Conservation (phyloP, 176 grass and related monocot genomes). For the Ensete glaucum region DNA sequence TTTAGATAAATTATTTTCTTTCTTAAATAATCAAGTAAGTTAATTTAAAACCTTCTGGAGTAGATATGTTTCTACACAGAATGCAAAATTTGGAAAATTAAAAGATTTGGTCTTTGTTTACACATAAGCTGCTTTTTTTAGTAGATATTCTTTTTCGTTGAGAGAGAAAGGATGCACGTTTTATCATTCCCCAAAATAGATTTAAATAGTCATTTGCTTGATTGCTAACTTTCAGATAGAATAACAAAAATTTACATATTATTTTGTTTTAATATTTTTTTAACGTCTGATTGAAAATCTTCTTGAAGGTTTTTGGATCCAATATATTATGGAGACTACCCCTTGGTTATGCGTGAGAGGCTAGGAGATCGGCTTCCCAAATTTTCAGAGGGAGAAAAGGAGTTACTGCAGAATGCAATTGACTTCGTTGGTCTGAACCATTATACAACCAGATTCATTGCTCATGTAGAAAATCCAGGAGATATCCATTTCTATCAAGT, state of each 20-base stretch:
- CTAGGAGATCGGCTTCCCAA: slow-evolving; percentile 73
- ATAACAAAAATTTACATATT: background rate
- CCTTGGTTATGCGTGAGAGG: slow-evolving; percentile 65
- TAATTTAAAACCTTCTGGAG: no score
- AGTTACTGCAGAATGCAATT: slow-evolving; percentile 71
- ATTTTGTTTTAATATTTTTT: background rate
- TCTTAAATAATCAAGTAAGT: no score
- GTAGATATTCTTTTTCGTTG: background rate
- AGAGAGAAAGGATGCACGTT: background rate
- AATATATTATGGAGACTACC: slow-evolving; percentile 88
- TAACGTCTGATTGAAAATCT: background rate
- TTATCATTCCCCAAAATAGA: background rate
- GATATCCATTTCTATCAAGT: slow-evolving; percentile 59
- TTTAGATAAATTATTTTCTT: no score
- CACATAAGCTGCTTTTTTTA: no score
- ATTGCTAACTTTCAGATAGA: no score
- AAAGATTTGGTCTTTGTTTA: no score
- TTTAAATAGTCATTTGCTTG: background rate
- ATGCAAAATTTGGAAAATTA: no score
- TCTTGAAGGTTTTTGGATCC: slow-evolving; percentile 76
- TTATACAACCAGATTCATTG: slow-evolving; percentile 85
- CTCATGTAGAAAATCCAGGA: slow-evolving; percentile 30
- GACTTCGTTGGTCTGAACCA: slow-evolving; percentile 96
- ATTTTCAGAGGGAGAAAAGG: slow-evolving; percentile 75
- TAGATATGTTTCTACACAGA: no score